Evolutionary conservation across 176 grass and related monocot species (phyloP).

Genomic region (sorghum (Sorghum bicolor)): Sorghum_bicolor_NCBIv3 NC_012877.2:54859501-54860000

Average conservation of each 20-base stretch:
- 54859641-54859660: constrained; percentile 14
- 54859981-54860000: neutral
- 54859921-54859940: neutral
- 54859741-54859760: constrained; percentile 66
- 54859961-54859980: neutral
- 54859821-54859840: constrained; percentile 76
- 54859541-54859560: constrained; percentile 11
- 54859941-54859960: constrained; percentile 4
- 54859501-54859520: constrained; percentile 54
- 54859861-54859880: constrained; percentile 12
- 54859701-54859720: constrained; percentile 59
- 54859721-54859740: constrained; percentile 75
- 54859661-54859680: neutral
- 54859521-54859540: constrained; percentile 30
- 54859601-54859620: neutral
- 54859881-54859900: constrained; percentile 6
- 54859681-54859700: constrained; percentile 40
- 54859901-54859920: neutral
- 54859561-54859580: constrained; percentile 33
- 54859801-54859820: constrained; percentile 68
- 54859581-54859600: neutral
- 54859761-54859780: constrained; percentile 70
- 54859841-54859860: constrained; percentile 63
- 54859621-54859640: neutral
- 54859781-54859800: constrained; percentile 73